Base-by-base conservation (phyloP, 148 eudicot genomes). In the Rhododendron molle region DNA sequence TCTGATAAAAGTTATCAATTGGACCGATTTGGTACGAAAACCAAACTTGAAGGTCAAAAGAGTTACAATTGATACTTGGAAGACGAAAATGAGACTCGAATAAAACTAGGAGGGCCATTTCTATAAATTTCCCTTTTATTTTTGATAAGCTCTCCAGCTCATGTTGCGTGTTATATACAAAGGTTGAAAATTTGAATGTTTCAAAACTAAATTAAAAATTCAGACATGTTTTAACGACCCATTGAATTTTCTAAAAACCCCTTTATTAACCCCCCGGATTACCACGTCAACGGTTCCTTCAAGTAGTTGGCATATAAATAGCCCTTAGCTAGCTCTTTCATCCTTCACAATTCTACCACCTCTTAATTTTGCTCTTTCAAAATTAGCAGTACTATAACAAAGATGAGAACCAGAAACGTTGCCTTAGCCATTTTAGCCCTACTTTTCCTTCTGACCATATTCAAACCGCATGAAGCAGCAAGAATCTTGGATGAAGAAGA, bases 401-500 rank as follows among this genome's bases (percentile, higher is more conserved):
- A 79, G 34, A 85, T 85, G 86, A 78, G 44, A 38, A 30, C 76
- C 28, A 54, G 5, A 52, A 60, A 43, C 76, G 20, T 2, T 26
- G 74, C 71, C 56, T 46, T 79, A 0, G 62, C 83, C 78, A 67
- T 67, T 85, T 20, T 67, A 47, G 86, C 32, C 6, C 0, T 80
- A 32, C 30, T 62, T 79, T 30, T 85, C 79, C 86, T 85, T 20
- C 65, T 85, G 5, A 79, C 76, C 83, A 47, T 30, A 14, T 71
- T 43, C 83, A 85, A 85, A 30, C 77, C 46, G 47, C 49, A 62
- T 47, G 77, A 73, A 47, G 86, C 83, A 21, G 32, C n/a, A 30
- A 85, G 83, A 65, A 13, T 85, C 65, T 67, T 79, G 34, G 56
- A 54, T 60, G 69, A 73, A 65, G 62, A 67, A 85, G 69, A 73